Conservation (phyloP, 495 filamentous ascomycete species). For the Hamigera avellanea region DNA sequence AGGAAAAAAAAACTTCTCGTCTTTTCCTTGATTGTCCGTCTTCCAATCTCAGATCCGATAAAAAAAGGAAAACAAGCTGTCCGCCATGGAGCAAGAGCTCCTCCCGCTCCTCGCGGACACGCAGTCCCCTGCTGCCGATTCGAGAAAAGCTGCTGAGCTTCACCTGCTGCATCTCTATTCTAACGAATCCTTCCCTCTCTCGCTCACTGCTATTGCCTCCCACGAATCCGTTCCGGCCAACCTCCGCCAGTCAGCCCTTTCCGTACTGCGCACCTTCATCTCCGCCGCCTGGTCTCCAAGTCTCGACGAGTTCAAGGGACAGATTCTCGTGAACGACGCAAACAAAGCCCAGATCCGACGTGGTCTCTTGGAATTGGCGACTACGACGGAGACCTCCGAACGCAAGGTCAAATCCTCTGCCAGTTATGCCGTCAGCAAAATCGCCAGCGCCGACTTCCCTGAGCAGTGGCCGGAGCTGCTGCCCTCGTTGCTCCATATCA, state of each 20-base stretch:
- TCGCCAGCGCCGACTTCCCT: conserved; percentile 86
- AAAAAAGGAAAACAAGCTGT: too few relatives aligned
- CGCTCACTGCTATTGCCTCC: conserved; percentile 65
- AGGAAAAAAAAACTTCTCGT: too few relatives aligned
- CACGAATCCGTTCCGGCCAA: conserved; percentile 57
- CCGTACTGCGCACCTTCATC: conserved; percentile 71
- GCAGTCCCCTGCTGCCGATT: conserved; percentile 53
- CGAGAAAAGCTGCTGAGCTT: conserved; percentile 69
- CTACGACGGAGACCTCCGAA: conserved; percentile 55
- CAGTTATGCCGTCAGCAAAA: conserved; percentile 90
- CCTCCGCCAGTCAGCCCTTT: conserved; percentile 72
- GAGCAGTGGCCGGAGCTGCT: conserved; percentile 86
- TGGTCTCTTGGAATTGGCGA: conserved; percentile 61
- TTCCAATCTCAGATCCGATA: background rate
- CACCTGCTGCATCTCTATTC: conserved; percentile 55
- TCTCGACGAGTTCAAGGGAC: conserved; percentile 59
- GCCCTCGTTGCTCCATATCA: conserved; percentile 63
- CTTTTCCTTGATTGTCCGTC: background rate
- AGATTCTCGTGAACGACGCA: conserved; percentile 45
- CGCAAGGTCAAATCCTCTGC: conserved; percentile 77
- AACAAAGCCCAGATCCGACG: conserved; percentile 63
- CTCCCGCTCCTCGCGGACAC: conserved; percentile 70
- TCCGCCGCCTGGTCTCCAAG: conserved; percentile 62
- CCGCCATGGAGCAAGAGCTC: conserved; percentile 73
- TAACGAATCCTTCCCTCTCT: conserved; percentile 61